These are phyloP conservation scores for Hyaloperonospora brassicae DNA, from an alignment of 352 stramenopile genomes.

Conservation along the genomic window DNA sequence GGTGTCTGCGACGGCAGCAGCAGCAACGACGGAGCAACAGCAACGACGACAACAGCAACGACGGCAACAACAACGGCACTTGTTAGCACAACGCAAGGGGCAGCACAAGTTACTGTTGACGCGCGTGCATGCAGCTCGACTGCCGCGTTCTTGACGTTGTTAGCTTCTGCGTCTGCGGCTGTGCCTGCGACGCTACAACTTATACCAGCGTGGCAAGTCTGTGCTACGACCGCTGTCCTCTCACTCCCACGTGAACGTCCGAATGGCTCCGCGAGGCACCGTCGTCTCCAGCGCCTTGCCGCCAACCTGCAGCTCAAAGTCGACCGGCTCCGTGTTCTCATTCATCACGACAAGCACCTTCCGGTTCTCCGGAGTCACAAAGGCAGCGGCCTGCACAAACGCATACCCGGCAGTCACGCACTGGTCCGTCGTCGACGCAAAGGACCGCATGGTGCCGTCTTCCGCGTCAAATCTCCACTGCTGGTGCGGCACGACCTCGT, in stretches of 20 bases:
- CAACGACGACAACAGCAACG: too few species aligned
- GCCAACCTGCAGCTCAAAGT: slow-evolving; percentile 53
- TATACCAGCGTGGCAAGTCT: too few species aligned
- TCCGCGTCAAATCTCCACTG: slow-evolving; percentile 46
- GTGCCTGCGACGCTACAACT: too few species aligned
- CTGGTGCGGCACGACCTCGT: slow-evolving; percentile 33
- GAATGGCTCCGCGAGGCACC: slow-evolving; percentile 53
- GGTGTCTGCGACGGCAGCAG: slow-evolving; percentile 1
- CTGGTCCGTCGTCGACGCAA: slow-evolving; percentile 33
- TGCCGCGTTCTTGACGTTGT: slow-evolving; percentile 1
- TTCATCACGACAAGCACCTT: slow-evolving; percentile 81
- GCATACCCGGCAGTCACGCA: slow-evolving; percentile 79
- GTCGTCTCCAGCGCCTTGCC: slow-evolving; percentile 40
- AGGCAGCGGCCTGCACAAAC: slow-evolving; percentile 60
- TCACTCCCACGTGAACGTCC: slow-evolving; percentile 67
- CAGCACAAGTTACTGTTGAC: slow-evolving; percentile 3
- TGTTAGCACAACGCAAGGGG: slow-evolving; percentile 5
- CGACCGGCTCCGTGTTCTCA: slow-evolving; percentile 68
- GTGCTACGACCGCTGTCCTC: background rate
- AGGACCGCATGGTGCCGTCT: slow-evolving; percentile 47
- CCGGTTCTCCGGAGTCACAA: slow-evolving; percentile 63
- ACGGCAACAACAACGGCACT: too few species aligned
- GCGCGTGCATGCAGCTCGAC: too few species aligned
- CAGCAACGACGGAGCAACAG: slow-evolving; percentile 5
- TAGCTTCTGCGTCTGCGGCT: background rate